Evolutionary conservation across 2,329 filamentous ascomycete species (phyloP), one percentile per base, ranked within the genome.

Genomic region (Fusarium agapanthi): DNA sequence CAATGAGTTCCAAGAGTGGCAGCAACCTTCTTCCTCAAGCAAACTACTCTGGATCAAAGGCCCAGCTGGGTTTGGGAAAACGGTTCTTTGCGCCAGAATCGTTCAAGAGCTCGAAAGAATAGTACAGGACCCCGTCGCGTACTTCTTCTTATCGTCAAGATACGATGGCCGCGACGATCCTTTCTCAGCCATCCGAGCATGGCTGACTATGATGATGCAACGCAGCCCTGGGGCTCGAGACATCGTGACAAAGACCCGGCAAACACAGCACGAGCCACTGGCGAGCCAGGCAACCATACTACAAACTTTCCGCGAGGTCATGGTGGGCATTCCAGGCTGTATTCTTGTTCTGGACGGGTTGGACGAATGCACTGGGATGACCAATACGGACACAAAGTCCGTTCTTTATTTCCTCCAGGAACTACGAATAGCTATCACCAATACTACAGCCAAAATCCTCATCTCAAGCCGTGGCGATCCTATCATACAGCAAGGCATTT

Each of bases 81-180:
- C 80, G 0, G 53, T 81, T 1, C 69, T 82, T 3, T 80, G 79
- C 56, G 70, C 81, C 7, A 76, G 57, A 11, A 28, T 83, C 0
- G 59, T 80, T 3, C 43, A 82, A 35, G 47, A 80, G 30, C 40
- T 82, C 1, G 51, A 55, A 8, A 34, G 24, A 2, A 64, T 30
- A 2, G 2, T 22, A n/a, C 2, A 16, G 1, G 12, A 0, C 16
- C 56, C 70, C 0, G 34, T 79, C 2, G 79, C 74, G 1, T 70
- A 79, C 32, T 81, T 80, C 64, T 83, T 83, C 61, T 74, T 81
- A 16, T 82, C 81, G 0, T 56, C 48, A 0, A 62, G 79, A 74
- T 24, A 76, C 73, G 20, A 54, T 47, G 51, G 73, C 64, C 47
- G 28, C 57, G 35, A 77, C 67, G 7, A 55, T 77, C 18, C 71